Percentiles rank a stretch among this genome's conserved stretches.
Evolutionary conservation across 345 rosid genomes (phyloP).

Genomic region (Physaria fendleri): DNA sequence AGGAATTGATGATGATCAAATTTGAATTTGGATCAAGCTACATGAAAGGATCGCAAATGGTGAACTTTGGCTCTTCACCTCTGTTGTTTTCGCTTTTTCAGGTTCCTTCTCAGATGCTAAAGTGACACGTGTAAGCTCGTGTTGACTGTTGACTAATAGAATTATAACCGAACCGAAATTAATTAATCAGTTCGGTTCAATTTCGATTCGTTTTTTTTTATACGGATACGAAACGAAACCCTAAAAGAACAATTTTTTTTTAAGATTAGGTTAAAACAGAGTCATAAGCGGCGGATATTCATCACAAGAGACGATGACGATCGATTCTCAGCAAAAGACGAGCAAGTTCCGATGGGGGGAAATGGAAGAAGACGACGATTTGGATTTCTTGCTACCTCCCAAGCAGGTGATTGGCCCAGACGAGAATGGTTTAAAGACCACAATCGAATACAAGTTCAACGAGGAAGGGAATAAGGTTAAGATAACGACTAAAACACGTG

Average conservation of each 20-base stretch:
- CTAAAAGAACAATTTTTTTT: no score
- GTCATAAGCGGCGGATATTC: constrained; percentile 22
- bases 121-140: constrained; percentile 4
- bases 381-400: constrained; percentile 69
- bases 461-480: constrained; percentile 60
- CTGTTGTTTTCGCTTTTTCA: not conserved
- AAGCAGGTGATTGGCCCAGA: constrained; percentile 71
- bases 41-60: not conserved
- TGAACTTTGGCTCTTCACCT: not conserved
- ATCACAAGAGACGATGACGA: constrained; percentile 15
- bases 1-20: not conserved
- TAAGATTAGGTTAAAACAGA: not conserved
- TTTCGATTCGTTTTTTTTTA: no score
- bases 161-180: no score
- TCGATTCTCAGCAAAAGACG: constrained; percentile 23
- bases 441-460: constrained; percentile 66
- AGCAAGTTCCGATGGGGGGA: constrained; percentile 70
- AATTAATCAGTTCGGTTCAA: no score
- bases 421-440: constrained; percentile 62
- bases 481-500: constrained; percentile 57
- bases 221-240: no score
- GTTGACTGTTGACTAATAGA: no score
- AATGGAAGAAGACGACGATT: constrained; percentile 61
- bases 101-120: not conserved
- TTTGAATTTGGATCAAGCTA: no score